phyloP scores from a whole-genome alignment of 2,329 filamentous ascomycete genomes.

The Chaetothyriales sp. region DNA sequence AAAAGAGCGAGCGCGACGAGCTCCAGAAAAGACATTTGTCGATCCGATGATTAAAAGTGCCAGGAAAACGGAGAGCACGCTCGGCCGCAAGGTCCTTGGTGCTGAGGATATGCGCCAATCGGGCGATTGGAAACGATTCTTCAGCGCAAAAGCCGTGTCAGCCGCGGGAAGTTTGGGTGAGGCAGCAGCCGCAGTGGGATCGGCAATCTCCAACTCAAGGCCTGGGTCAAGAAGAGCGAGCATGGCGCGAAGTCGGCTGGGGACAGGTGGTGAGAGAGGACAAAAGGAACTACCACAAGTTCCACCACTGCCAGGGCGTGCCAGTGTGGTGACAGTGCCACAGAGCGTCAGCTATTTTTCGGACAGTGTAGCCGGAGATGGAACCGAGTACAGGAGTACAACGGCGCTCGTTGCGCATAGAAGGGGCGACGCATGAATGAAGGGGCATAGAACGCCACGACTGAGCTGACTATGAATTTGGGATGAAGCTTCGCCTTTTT shows the following conservation, averaged over 20 bases:
- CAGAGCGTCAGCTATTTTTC: neutral
- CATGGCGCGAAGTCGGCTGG: neutral
- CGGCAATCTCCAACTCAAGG: neutral
- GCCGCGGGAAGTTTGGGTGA: neutral
- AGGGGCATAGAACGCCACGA: neutral
- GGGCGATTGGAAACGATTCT: constrained; percentile 12
- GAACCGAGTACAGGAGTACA: neutral
- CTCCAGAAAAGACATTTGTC: neutral
- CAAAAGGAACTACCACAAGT: neutral
- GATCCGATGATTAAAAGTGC: neutral
- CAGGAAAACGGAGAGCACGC: neutral
- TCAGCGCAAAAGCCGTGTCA: constrained; percentile 1
- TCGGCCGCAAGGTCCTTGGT: neutral
- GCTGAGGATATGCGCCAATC: constrained; percentile 7
- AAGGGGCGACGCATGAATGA: neutral
- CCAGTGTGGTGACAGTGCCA: neutral
- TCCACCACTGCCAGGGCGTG: neutral
- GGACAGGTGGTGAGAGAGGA: neutral
- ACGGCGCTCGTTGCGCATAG: neutral
- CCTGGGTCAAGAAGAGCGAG: neutral
- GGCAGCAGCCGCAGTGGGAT: neutral
- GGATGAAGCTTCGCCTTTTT: neutral
- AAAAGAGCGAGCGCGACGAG: neutral
- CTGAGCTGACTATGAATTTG: neutral
- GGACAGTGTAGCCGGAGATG: neutral